Percentiles rank a stretch among this genome's conserved stretches.
Evolutionary conservation across 176 grass and related monocot species (phyloP).

Genomic region (Bolboschoenus planiculmis): DNA sequence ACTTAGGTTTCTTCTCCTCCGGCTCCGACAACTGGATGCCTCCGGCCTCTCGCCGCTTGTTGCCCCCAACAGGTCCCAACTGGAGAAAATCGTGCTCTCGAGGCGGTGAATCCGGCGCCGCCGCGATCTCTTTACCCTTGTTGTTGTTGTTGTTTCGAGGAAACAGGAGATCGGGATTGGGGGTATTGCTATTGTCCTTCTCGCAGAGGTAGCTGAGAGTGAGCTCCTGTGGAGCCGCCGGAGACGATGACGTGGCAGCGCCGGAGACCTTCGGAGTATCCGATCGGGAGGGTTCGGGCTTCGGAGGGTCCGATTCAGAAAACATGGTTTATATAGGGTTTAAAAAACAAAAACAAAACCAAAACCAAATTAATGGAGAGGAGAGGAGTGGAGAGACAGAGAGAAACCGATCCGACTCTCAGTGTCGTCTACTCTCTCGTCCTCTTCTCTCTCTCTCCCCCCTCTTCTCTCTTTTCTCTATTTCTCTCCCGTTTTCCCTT

Average conservation of each 20-base stretch:
- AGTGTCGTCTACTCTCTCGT: neutral
- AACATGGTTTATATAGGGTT: constrained; percentile 5
- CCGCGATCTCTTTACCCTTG: constrained; percentile 31
- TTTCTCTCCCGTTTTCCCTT: neutral
- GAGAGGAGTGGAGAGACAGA: neutral
- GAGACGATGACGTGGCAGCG: neutral
- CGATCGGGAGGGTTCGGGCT: constrained; percentile 18
- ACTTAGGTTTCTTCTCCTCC: constrained; percentile 18
- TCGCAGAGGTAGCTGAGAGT: constrained; percentile 52
- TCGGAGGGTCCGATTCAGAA: constrained; percentile 25
- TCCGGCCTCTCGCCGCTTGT: constrained; percentile 15
- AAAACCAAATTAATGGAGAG: neutral
- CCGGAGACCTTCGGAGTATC: constrained; percentile 22
- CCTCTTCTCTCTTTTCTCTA: neutral
- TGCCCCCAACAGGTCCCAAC: constrained; percentile 23
- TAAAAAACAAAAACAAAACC: neutral
- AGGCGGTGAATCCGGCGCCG: neutral
- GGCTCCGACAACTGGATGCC: constrained; percentile 6
- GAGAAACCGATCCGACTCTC: constrained; percentile 1
- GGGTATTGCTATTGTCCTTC: constrained; percentile 20
- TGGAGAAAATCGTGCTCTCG: constrained; percentile 10
- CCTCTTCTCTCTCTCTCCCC: neutral
- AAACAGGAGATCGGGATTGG: constrained; percentile 17
- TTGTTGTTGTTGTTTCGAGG: neutral
- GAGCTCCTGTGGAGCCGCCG: constrained; percentile 38